phyloP scores from a whole-genome alignment of 2,329 filamentous ascomycete species.

The Leptographium lundbergii region DNA sequence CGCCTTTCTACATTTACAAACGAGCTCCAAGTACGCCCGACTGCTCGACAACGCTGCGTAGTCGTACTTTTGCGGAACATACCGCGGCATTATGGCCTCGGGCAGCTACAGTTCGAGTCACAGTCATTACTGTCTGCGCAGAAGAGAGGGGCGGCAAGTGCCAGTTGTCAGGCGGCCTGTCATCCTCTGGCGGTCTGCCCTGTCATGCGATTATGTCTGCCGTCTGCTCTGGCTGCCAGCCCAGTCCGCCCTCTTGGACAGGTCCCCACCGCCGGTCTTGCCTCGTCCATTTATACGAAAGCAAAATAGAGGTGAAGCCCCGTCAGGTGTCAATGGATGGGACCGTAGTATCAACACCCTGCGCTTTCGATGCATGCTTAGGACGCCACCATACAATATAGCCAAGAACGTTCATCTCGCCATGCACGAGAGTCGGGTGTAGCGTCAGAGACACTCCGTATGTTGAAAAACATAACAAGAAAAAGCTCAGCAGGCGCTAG shows the following conservation, averaged over 20 bases:
- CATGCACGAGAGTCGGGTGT: too few species aligned
- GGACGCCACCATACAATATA: neutral
- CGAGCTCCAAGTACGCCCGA: too few species aligned
- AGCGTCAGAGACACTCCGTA: too few species aligned
- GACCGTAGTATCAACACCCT: neutral
- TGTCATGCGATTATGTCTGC: neutral
- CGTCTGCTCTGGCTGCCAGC: neutral
- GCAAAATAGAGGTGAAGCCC: neutral
- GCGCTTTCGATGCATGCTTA: neutral
- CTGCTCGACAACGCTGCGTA: neutral
- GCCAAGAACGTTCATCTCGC: neutral
- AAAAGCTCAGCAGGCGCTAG: neutral
- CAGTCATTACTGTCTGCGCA: neutral
- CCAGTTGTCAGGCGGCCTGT: slow-evolving; percentile 1
- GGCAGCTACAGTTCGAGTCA: neutral
- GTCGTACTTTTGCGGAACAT: neutral
- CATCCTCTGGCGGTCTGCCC: neutral
- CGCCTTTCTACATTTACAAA: too few species aligned
- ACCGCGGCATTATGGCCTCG: neutral
- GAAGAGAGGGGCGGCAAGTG: neutral
- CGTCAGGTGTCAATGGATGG: slow-evolving; percentile 3
- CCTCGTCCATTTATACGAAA: neutral
- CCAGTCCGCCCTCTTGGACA: too few species aligned
- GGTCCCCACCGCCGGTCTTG: neutral
- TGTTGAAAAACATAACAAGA: neutral